phyloP scores from a whole-genome alignment of 331 rosid species.

The Phaseolus coccineus region DNA sequence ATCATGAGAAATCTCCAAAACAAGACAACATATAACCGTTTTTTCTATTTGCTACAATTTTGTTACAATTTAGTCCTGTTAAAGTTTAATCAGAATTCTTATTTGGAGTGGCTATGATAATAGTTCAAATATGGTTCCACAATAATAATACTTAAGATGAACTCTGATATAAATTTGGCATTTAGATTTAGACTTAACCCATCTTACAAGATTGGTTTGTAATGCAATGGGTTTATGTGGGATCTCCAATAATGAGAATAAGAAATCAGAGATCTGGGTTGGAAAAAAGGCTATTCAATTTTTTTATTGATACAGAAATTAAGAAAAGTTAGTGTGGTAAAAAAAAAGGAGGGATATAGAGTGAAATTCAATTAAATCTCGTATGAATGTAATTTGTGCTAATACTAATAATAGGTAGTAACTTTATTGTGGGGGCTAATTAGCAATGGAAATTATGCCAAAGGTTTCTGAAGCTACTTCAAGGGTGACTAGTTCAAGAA shows the following conservation, averaged over 20 bases:
- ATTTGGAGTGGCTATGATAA: background rate
- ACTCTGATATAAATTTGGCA: no score
- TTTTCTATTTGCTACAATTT: background rate
- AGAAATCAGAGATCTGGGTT: background rate
- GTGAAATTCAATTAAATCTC: background rate
- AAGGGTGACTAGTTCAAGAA: background rate
- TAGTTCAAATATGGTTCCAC: no score
- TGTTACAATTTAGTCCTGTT: background rate
- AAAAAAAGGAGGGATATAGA: background rate
- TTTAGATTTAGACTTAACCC: no score
- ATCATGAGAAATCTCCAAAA: no score
- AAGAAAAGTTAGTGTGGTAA: background rate
- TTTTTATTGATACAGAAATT: background rate
- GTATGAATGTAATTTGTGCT: background rate
- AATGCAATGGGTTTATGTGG: no score
- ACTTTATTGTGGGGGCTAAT: background rate
- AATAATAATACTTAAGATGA: no score
- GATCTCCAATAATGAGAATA: background rate
- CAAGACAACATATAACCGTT: no score
- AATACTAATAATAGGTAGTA: background rate
- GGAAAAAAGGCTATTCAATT: background rate
- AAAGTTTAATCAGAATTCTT: background rate
- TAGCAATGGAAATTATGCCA: background rate
- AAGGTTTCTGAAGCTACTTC: background rate
- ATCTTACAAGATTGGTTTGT: background rate